Percentiles rank a stretch among this genome's conserved stretches.
Conservation (phyloP, 371 early-diverging fungal genomes). For the Lichtheimia hyalospora region DNA sequence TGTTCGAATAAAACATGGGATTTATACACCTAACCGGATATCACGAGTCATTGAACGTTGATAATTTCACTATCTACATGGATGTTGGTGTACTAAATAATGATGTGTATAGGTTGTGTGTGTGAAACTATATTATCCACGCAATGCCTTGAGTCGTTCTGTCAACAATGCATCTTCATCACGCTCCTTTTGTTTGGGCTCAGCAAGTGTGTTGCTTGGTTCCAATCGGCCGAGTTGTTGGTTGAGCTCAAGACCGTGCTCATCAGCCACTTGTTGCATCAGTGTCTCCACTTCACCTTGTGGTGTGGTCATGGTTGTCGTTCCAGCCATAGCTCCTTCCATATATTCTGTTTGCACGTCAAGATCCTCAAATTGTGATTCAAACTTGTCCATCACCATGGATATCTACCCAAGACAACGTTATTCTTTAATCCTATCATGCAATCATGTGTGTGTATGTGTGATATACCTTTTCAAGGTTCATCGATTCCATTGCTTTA, state of each 20-base stretch:
- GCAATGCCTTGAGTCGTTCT: conserved; percentile 31
- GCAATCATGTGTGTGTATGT: neutral
- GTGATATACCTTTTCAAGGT: conserved; percentile 77
- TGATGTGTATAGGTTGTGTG: neutral
- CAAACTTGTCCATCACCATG: conserved; percentile 93
- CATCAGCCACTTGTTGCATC: conserved; percentile 94
- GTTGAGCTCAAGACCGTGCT: conserved; percentile 86
- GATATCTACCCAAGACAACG: conserved; percentile 68
- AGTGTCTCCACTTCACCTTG: conserved; percentile 88
- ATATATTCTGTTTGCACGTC: conserved; percentile 93
- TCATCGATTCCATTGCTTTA: conserved; percentile 88
- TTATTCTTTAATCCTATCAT: too few species aligned
- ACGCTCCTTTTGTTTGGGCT: conserved; percentile 29
- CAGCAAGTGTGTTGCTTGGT: conserved; percentile 32
- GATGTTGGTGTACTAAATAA: too few species aligned
- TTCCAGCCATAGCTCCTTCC: conserved; percentile 87
- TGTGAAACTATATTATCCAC: conserved; percentile 21
- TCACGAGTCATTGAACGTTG: too few species aligned
- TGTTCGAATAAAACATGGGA: too few species aligned
- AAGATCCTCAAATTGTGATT: conserved; percentile 89
- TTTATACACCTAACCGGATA: too few species aligned
- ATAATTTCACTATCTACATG: too few species aligned
- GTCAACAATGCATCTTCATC: conserved; percentile 34
- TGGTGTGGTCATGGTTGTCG: conserved; percentile 88
- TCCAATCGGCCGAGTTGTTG: conserved; percentile 53